These are phyloP conservation scores for Micractinium sp. DNA, from an alignment of 139 green algal genomes.

Conservation along the genomic window DNA sequence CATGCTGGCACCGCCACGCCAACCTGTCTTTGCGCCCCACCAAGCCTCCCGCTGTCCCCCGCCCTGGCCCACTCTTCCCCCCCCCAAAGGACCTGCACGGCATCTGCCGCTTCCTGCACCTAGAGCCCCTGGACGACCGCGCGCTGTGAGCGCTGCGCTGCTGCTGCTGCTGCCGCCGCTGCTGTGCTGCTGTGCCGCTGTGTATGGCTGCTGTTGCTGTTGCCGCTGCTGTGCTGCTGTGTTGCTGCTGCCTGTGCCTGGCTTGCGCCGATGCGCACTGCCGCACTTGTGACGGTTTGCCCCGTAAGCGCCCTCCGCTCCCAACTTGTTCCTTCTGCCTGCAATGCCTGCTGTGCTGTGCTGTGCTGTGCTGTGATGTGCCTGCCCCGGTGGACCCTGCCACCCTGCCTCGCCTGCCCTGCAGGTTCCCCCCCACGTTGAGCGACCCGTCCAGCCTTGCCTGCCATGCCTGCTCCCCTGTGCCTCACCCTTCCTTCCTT, in stretches of 20 bases:
- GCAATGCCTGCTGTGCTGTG: not conserved
- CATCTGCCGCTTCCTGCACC: constrained; percentile 23
- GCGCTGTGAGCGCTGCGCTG: constrained; percentile 19
- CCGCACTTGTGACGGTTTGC: too few species aligned
- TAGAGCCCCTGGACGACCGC: constrained; percentile 53
- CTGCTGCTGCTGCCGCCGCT: not conserved
- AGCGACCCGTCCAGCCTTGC: too few species aligned
- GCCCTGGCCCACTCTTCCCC: not conserved
- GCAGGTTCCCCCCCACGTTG: too few species aligned
- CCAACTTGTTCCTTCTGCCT: too few species aligned
- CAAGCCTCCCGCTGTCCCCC: not conserved
- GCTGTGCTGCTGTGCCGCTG: not conserved
- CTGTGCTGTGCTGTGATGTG: not conserved
- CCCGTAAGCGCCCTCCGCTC: too few species aligned
- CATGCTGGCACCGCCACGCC: too few species aligned
- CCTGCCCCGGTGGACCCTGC: not conserved
- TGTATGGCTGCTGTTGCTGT: too few species aligned
- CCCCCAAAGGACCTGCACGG: constrained; percentile 35
- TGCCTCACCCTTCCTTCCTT: not conserved
- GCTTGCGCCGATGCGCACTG: too few species aligned
- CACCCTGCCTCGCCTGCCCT: not conserved
- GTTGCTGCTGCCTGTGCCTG: too few species aligned
- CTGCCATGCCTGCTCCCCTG: too few species aligned
- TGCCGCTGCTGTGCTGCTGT: too few species aligned
- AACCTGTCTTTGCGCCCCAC: not conserved